phyloP scores from a whole-genome alignment of 2,329 filamentous ascomycete genomes.

The Stenocarpella maydis region DNA sequence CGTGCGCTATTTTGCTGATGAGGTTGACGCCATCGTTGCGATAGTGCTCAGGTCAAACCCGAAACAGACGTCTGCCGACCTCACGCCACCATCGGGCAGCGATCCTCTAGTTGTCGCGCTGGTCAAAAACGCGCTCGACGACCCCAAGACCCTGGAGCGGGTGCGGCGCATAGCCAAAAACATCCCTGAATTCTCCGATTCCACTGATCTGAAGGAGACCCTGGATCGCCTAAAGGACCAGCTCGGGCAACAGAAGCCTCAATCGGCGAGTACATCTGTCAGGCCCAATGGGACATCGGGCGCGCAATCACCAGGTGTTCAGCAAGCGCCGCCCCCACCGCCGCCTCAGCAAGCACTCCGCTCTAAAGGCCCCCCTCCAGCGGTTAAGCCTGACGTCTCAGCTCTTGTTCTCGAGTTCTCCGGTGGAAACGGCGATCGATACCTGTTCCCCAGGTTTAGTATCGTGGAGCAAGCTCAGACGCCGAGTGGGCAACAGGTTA shows the following conservation, averaged over 20 bases:
- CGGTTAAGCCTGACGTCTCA: slow-evolving; percentile 66
- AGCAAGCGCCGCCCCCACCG: slow-evolving; percentile 30
- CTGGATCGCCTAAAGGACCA: slow-evolving; percentile 58
- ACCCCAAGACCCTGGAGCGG: slow-evolving; percentile 56
- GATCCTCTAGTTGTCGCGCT: slow-evolving; percentile 65
- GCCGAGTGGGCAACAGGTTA: slow-evolving; percentile 64
- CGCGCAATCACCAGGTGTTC: slow-evolving; percentile 28
- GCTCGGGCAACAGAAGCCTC: slow-evolving; percentile 47
- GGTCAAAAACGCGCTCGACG: slow-evolving; percentile 65
- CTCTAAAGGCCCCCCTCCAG: slow-evolving; percentile 65
- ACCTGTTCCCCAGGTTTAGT: slow-evolving; percentile 80
- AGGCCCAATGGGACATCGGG: slow-evolving; percentile 37
- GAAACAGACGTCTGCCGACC: slow-evolving; percentile 60
- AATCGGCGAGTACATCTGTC: slow-evolving; percentile 34
- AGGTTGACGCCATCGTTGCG: slow-evolving; percentile 64
- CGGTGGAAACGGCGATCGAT: slow-evolving; percentile 75
- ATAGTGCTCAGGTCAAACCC: slow-evolving; percentile 68
- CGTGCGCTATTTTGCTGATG: slow-evolving; percentile 67
- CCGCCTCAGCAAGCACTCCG: slow-evolving; percentile 62
- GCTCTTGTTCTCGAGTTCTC: slow-evolving; percentile 76
- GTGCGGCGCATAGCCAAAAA: slow-evolving; percentile 63
- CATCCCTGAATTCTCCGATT: slow-evolving; percentile 59
- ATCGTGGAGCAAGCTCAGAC: slow-evolving; percentile 72
- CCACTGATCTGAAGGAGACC: slow-evolving; percentile 61
- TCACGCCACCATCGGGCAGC: slow-evolving; percentile 62